These are phyloP conservation scores for Suillus clintonianus DNA, from an alignment of 768 basidiomycete genomes.

Conservation along the genomic window DNA sequence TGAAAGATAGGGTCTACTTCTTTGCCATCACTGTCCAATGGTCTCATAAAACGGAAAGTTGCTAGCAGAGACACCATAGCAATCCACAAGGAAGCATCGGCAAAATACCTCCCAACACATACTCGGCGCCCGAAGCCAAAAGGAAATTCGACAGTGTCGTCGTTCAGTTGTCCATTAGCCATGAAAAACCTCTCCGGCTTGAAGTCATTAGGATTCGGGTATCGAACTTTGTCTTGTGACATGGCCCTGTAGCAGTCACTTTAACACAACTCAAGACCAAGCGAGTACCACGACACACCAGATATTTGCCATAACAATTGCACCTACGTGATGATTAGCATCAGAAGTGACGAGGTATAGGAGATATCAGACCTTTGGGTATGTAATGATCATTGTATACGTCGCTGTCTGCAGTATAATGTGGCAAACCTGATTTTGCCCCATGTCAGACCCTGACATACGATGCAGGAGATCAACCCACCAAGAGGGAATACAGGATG, in stretches of 20 bases:
- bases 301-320: conserved; percentile 29
- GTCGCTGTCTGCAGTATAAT: conserved; percentile 25
- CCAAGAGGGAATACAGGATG: conserved; percentile 35
- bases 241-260: conserved; percentile 20
- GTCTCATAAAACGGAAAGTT: conserved; percentile 31
- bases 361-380: conserved; percentile 23
- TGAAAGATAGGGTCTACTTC: conserved; percentile 25
- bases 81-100: conserved; percentile 34
- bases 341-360: neutral
- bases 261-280: conserved; percentile 12
- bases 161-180: conserved; percentile 24
- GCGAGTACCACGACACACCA: conserved; percentile 19
- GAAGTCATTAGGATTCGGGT: conserved; percentile 28
- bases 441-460: neutral
- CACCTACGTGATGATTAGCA: conserved; percentile 26
- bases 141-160: conserved; percentile 20
- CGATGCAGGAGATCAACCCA: conserved; percentile 5
- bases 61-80: conserved; percentile 31
- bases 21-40: conserved; percentile 23
- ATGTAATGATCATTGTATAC: conserved; percentile 27
- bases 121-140: conserved; percentile 34
- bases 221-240: conserved; percentile 27
- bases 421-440: conserved; percentile 24
- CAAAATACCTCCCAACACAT: conserved; percentile 32
- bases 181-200: conserved; percentile 30